These are phyloP conservation scores for Chlorella ohadii DNA, from an alignment of 139 green algal genomes.

Conservation along the genomic window DNA sequence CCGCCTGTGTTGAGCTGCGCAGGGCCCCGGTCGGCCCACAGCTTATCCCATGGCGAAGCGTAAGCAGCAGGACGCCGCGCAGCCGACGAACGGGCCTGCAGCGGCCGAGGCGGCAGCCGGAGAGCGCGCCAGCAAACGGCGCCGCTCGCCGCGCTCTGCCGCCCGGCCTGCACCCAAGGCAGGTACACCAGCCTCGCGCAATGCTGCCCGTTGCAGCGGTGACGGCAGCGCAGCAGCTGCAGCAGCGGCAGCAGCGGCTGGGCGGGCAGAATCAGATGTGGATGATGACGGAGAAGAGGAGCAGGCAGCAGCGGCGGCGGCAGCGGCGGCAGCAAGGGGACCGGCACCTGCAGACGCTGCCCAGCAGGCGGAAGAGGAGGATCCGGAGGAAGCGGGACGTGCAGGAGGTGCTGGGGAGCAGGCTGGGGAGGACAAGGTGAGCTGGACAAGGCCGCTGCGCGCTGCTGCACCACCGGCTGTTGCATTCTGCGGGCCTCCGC, in stretches of 20 bases:
- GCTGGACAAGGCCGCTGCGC: neutral
- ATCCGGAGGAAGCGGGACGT: too few species aligned
- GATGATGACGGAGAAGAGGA: neutral
- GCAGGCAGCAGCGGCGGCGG: neutral
- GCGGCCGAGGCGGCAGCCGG: neutral
- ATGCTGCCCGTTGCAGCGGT: too few species aligned
- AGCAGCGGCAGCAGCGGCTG: constrained; percentile 1
- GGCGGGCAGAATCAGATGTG: neutral
- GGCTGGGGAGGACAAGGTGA: neutral
- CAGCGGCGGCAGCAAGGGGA: too few species aligned
- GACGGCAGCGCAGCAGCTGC: neutral
- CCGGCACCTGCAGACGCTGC: neutral
- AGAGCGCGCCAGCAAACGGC: neutral
- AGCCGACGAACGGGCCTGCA: neutral
- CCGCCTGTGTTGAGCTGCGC: too few species aligned
- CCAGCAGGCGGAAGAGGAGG: neutral
- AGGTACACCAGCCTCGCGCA: too few species aligned
- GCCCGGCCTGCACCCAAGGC: neutral
- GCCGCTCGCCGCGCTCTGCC: neutral
- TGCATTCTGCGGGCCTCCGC: too few species aligned
- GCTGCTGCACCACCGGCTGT: too few species aligned
- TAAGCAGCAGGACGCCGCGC: neutral
- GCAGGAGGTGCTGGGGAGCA: too few species aligned
- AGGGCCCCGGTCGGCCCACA: too few species aligned
- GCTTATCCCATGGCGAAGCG: neutral